Percentiles rank a stretch among this genome's conserved stretches.
phyloP scores from a whole-genome alignment of 129 eudicot species.

The Erigeron canadensis region DNA sequence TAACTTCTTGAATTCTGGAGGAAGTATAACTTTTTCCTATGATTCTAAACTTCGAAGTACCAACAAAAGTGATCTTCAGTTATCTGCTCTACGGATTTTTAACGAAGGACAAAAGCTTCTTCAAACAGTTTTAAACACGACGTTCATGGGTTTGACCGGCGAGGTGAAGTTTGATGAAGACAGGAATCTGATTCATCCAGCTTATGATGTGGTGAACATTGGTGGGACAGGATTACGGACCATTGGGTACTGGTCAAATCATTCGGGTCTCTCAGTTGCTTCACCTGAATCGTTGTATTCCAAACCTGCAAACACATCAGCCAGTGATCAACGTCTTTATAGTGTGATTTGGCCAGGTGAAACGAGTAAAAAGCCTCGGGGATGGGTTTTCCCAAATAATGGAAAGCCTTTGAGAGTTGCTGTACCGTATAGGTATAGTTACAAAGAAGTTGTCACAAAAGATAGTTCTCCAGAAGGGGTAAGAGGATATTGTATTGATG shows the following conservation, averaged over 20 bases:
- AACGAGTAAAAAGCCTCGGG: slow-evolving; percentile 60
- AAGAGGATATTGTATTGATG: slow-evolving; percentile 82
- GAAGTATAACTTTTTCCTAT: slow-evolving; percentile 49
- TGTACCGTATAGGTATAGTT: slow-evolving; percentile 77
- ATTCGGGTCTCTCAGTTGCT: slow-evolving; percentile 65
- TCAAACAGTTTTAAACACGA: slow-evolving; percentile 39
- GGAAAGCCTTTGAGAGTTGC: slow-evolving; percentile 83
- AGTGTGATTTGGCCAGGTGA: slow-evolving; percentile 92
- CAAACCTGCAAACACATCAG: slow-evolving; percentile 52
- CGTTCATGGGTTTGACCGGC: slow-evolving; percentile 72
- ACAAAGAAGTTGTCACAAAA: slow-evolving; percentile 60
- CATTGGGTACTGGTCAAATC: slow-evolving; percentile 89
- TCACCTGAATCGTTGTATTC: slow-evolving; percentile 63
- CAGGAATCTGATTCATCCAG: slow-evolving; percentile 59
- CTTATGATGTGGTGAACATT: slow-evolving; percentile 74
- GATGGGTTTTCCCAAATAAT: slow-evolving; percentile 95
- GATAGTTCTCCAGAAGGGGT: slow-evolving; percentile 72
- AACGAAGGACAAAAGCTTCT: slow-evolving; percentile 67
- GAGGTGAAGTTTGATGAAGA: slow-evolving; percentile 62
- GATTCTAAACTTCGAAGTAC: slow-evolving; percentile 49
- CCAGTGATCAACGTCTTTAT: slow-evolving; percentile 47
- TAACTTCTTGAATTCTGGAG: slow-evolving; percentile 47
- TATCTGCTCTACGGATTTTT: slow-evolving; percentile 55
- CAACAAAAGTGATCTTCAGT: slow-evolving; percentile 44
- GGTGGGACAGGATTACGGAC: slow-evolving; percentile 67